Conservation (phyloP, 2,329 filamentous ascomycete genomes). For the Verticillium albo-atrum region DNA sequence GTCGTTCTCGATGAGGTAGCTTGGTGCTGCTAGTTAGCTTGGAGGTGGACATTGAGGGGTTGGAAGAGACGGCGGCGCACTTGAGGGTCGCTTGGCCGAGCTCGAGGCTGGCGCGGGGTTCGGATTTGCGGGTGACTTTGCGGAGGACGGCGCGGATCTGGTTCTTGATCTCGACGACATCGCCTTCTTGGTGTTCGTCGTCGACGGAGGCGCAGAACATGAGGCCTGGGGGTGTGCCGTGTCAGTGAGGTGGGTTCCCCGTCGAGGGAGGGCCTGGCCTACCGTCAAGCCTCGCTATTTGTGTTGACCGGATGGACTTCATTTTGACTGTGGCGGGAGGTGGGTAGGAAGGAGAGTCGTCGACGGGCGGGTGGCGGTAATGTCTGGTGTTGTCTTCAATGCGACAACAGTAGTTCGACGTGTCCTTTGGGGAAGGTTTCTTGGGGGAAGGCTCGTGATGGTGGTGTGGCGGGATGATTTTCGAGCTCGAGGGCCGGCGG, state of each 20-base stretch:
- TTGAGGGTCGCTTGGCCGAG: slow-evolving; percentile 78
- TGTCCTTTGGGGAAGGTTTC: neutral
- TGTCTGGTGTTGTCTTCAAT: neutral
- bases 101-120: slow-evolving; percentile 89
- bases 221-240: slow-evolving; percentile 61
- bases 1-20: slow-evolving; percentile 79
- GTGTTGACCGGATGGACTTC: slow-evolving; percentile 73
- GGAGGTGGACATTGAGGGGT: neutral
- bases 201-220: slow-evolving; percentile 94
- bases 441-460: neutral
- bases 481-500: neutral
- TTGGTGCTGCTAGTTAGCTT: slow-evolving; percentile 25
- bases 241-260: slow-evolving; percentile 17
- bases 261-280: slow-evolving; percentile 12
- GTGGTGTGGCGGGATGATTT: neutral
- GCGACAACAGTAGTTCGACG: neutral
- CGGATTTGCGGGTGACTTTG: slow-evolving; percentile 81
- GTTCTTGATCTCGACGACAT: slow-evolving; percentile 81
- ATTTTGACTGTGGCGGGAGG: slow-evolving; percentile 37
- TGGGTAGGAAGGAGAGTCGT: neutral
- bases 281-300: slow-evolving; percentile 94
- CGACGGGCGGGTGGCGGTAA: neutral
- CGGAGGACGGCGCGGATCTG: slow-evolving; percentile 90
- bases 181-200: slow-evolving; percentile 74
- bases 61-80: slow-evolving; percentile 42